Percentiles rank a stretch among this genome's conserved stretches.
These are phyloP conservation scores for Russula olivacea DNA, from an alignment of 768 basidiomycete genomes.

Conservation along the genomic window DNA sequence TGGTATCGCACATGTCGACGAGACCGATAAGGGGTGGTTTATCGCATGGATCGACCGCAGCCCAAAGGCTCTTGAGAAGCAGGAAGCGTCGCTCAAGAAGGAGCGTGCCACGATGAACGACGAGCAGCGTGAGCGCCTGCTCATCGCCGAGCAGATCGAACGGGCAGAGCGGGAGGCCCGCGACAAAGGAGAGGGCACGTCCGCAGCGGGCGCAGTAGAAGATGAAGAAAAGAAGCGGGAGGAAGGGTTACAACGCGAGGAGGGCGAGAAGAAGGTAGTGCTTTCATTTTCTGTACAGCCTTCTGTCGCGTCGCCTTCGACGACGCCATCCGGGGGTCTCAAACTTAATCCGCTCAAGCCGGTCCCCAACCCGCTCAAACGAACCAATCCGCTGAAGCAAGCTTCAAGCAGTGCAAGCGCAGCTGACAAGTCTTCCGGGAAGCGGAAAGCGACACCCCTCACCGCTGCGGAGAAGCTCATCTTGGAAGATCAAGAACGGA, in stretches of 20 bases:
- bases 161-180: conserved; percentile 57
- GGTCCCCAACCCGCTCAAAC: conserved; percentile 56
- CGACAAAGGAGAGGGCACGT: conserved; percentile 30
- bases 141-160: conserved; percentile 92
- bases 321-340: conserved; percentile 38
- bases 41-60: conserved; percentile 96
- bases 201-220: conserved; percentile 31
- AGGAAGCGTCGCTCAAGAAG: conserved; percentile 86
- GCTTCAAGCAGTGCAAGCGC: conserved; percentile 35
- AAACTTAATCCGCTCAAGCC: conserved; percentile 61
- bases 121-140: conserved; percentile 85
- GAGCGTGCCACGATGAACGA: conserved; percentile 88
- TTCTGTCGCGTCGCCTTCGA: conserved; percentile 29
- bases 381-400: conserved; percentile 68
- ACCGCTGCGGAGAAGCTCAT: conserved; percentile 84
- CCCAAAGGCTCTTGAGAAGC: conserved; percentile 89
- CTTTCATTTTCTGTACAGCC: conserved; percentile 64
- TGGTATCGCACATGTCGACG: conserved; percentile 71
- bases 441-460: conserved; percentile 55
- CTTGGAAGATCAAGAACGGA: conserved; percentile 85
- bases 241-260: conserved; percentile 66
- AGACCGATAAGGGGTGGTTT: conserved; percentile 98
- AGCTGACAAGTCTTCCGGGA: conserved; percentile 45
- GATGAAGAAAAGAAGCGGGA: conserved; percentile 39
- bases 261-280: conserved; percentile 64